Evolutionary conservation across 768 basidiomycete genomes (phyloP), one percentile per base, ranked within the genome.

Genomic region (Amanita pallidorosea): DNA sequence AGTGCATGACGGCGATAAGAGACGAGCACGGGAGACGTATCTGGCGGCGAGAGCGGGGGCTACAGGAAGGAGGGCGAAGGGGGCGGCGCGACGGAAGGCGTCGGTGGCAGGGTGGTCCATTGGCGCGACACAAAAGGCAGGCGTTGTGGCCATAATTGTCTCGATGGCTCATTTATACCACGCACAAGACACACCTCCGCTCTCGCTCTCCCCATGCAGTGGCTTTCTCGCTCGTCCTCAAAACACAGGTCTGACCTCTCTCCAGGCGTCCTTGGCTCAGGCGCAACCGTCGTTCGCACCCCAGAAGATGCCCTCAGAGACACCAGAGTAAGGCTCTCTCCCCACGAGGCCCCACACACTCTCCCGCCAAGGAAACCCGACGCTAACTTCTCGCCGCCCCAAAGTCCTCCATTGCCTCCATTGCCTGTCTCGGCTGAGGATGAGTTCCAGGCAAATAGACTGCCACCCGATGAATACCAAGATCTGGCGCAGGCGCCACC

Each of bases 231-330:
- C 22, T 63, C 60, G 8, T 61, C 66, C 11, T 63, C 67, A 31
- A 72, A 69, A 56, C 63, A 74, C 54, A 59, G 68, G 41, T 62
- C 69, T 35, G 59, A 65, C 40, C 53, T 67, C 6, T 73, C 78
- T 11, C 70, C 64, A 38, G 79, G 79, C 2, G 63, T 68, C 3
- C 74, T 87, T 17, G 87, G 85, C n/a, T 61, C 75, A 17, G 86
- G 88, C 36, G 88, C 88, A 12, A 82, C 73, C 1, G 70, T 91
- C 27, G 88, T 90, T 34, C 72, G 81, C 51, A 90, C 88, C 0
- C 88, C 88, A 7, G 80, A 84, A 56, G 88, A 91, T 50, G 88
- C 88, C 18, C 69, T 91, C 27, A 69, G 70, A 42, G 74, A 73
- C 44, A 73, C 74, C 0, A 65, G 69, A 17, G 69, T 76, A 2